These are phyloP conservation scores for Plantago coronopus DNA, from an alignment of 305 asterid genomes.

Conservation along the genomic window DNA sequence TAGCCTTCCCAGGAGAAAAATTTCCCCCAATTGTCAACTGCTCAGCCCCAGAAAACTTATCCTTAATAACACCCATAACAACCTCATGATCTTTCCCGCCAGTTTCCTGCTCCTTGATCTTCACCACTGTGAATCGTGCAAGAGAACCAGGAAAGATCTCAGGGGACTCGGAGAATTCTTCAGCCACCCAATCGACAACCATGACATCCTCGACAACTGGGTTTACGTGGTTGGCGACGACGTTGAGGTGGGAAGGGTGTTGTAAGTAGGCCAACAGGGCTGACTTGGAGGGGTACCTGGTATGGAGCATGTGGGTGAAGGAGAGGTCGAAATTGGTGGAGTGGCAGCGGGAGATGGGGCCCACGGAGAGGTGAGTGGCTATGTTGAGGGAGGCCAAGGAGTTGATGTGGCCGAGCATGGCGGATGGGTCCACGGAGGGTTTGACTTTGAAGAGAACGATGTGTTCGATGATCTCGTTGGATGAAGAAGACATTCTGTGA, in stretches of 20 bases:
- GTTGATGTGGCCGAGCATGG: conserved; percentile 67
- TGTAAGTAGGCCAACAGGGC: conserved; percentile 54
- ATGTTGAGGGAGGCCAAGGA: conserved; percentile 53
- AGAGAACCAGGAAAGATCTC: conserved; percentile 51
- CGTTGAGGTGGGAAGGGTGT: conserved; percentile 63
- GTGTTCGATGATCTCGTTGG: conserved; percentile 59
- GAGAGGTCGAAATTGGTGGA: conserved; percentile 46
- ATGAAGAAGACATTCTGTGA: conserved; percentile 19
- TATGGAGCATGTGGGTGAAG: conserved; percentile 87
- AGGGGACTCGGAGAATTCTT: conserved; percentile 34
- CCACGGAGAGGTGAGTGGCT: conserved; percentile 67
- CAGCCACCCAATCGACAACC: conserved; percentile 80
- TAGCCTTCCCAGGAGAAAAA: conserved; percentile 71
- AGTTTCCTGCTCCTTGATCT: conserved; percentile 56
- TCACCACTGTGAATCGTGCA: conserved; percentile 56
- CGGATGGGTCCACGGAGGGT: conserved; percentile 50
- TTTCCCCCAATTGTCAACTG: conserved; percentile 73
- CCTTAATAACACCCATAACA: conserved; percentile 47
- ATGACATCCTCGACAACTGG: conserved; percentile 63
- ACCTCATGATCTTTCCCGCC: conserved; percentile 40
- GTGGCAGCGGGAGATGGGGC: conserved; percentile 52
- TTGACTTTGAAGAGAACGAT: conserved; percentile 73
- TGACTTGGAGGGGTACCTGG: conserved; percentile 47
- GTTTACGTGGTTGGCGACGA: conserved; percentile 45
- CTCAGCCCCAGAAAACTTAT: conserved; percentile 43